Percentiles rank a stretch among this genome's conserved stretches.
phyloP scores from a whole-genome alignment of 2,329 filamentous ascomycete species.

The Aschersonia sp. region DNA sequence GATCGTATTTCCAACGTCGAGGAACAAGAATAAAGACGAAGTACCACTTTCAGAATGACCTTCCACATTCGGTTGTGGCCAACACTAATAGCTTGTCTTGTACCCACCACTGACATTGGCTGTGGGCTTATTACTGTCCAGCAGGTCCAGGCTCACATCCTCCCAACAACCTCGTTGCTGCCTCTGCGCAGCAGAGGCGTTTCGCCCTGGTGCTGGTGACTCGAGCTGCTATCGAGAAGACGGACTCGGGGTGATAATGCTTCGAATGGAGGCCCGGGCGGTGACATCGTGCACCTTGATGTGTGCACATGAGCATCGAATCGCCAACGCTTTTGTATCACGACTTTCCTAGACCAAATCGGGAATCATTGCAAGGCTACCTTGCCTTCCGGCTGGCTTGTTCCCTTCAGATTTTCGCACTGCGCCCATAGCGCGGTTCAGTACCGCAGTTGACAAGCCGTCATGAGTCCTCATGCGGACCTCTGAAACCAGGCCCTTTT shows the following conservation, averaged over 20 bases:
- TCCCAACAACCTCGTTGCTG: background rate
- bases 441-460: too few relatives aligned
- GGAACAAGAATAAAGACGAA: background rate
- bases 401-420: too few relatives aligned
- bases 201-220: too few relatives aligned
- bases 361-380: too few relatives aligned
- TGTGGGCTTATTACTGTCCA: background rate
- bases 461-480: background rate
- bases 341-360: too few relatives aligned
- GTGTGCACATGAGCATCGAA: background rate
- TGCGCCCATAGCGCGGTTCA: too few relatives aligned
- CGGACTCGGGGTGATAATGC: background rate
- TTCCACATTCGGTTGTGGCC: background rate
- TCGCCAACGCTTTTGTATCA: too few relatives aligned
- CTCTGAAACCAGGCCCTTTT: background rate
- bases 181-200: background rate
- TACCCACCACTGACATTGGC: background rate
- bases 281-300: background rate
- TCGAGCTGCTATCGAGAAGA: background rate
- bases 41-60: background rate
- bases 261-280: background rate
- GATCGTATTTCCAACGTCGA: background rate
- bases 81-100: background rate
- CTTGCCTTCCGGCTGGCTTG: too few relatives aligned
- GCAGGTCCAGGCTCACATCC: background rate